Percentiles rank a stretch among this genome's conserved stretches.
phyloP scores from a whole-genome alignment of 2,329 filamentous ascomycete genomes.

The Blastomyces silverae region DNA sequence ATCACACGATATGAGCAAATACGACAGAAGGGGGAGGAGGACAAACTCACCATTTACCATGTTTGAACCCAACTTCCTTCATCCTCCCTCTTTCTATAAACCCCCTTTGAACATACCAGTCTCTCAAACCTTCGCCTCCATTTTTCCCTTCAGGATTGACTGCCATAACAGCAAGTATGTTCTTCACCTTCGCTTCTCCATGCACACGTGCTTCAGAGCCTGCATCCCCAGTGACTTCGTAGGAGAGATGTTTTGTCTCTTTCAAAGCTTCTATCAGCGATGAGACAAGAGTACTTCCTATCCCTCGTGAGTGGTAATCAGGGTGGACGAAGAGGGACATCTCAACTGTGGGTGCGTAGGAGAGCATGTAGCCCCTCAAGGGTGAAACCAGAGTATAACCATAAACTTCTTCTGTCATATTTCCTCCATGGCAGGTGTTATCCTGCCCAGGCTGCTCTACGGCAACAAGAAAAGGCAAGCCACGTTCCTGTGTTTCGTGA shows the following conservation, averaged over 20 bases:
- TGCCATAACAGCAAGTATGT: conserved; percentile 36
- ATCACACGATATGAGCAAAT: neutral
- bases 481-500: conserved; percentile 19
- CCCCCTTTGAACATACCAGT: conserved; percentile 36
- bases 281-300: conserved; percentile 32
- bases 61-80: conserved; percentile 36
- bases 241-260: conserved; percentile 23
- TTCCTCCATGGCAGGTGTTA: conserved; percentile 3
- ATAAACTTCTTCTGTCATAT: conserved; percentile 23
- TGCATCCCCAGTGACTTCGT: conserved; percentile 21
- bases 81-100: conserved; percentile 37
- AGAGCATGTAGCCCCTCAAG: conserved; percentile 33
- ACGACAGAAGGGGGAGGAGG: conserved; percentile 11
- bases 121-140: conserved; percentile 31
- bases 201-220: conserved; percentile 16
- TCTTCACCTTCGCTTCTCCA: conserved; percentile 27
- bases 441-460: conserved; percentile 20
- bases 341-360: conserved; percentile 39
- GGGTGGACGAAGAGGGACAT: conserved; percentile 37
- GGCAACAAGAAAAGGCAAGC: conserved; percentile 37
- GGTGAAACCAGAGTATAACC: conserved; percentile 35
- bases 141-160: conserved; percentile 32
- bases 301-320: conserved; percentile 27
- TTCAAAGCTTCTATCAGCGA: conserved; percentile 26
- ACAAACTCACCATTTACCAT: conserved; percentile 32